A percentile compares a stretch with the other conserved stretches of the same genome.
phyloP scores from a whole-genome alignment of 169 alveolate genomes.

The Neospora caninum region DNA sequence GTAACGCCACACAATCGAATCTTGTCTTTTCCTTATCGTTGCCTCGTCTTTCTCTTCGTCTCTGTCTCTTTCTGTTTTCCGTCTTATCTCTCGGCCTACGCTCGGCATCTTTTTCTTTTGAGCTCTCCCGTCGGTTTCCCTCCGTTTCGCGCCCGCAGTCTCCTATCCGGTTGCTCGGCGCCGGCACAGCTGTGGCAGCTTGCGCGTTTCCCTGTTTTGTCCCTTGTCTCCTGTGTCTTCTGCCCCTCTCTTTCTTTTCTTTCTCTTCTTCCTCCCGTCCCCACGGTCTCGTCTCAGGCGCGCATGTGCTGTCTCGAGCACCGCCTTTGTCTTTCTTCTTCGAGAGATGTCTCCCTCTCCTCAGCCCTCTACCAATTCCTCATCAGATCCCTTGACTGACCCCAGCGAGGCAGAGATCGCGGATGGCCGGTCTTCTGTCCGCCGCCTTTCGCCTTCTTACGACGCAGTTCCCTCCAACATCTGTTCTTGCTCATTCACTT shows the following conservation, averaged over 20 bases:
- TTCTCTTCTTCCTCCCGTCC: not conserved
- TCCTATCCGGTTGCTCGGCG: not conserved
- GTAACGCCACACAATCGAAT: not conserved
- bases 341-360: slow-evolving; percentile 12
- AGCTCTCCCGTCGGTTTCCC: not conserved
- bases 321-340: not conserved
- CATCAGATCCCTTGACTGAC: not conserved
- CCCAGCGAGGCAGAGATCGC: not conserved
- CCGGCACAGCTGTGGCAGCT: no score
- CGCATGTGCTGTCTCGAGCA: not conserved
- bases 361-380: not conserved
- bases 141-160: not conserved
- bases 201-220: not conserved
- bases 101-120: not conserved
- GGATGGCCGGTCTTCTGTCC: no score
- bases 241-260: not conserved
- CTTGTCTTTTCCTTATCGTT: not conserved
- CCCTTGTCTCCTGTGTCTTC: not conserved
- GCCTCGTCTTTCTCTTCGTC: not conserved
- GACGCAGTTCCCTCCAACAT: not conserved
- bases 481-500: not conserved
- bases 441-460: not conserved
- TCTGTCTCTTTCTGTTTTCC: not conserved
- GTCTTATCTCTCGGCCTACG: not conserved
- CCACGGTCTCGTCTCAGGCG: not conserved